Base-by-base conservation (phyloP, 192 early-diverging fungal genomes). In the Dissophora ornata region DNA sequence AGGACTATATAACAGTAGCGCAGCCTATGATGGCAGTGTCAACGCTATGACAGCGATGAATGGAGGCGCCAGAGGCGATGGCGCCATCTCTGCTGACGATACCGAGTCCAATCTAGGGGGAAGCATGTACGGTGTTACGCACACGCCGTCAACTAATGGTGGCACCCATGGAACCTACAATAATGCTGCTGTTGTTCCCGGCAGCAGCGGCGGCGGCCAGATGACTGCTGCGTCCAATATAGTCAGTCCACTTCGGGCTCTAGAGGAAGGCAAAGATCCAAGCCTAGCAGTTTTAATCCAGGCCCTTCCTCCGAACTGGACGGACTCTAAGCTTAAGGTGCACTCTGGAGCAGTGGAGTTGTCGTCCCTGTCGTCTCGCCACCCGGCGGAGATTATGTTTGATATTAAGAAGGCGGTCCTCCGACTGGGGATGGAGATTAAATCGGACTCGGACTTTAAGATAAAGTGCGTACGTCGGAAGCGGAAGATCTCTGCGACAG, bases 271-370 rank as follows among this genome's bases (percentile, higher is more conserved):
- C 19, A 48, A 53, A 26, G 67, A 77, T 24, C 62, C 79, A 4
- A 62, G 50, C 36, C 41, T 64, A 26, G 40, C 51, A 4, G 59
- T 42, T 7, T 21, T 61, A 34, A 67, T 64, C 34, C 69, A 79
- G 29, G 41, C 77, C 28, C 25, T 69, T 55, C 71, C 79, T 32
- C 58, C 61, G 15, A 61, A 77, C 46, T 77, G 73, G 73, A 67
- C 64, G 30, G 80, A 88, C 49, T 73, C 83, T 30, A 89, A 92
- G 52, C 85, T 93, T 59, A 87, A 88, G 24, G 83, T 87, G 22
- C 90, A 92, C 57, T 89, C 90, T 44, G 92, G 92, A 34, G 92
- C 89, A 19, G 88, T 93, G 0, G 90, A 92, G 44, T 80, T 89
- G 18, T 83, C 86, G 36, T 90, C 90, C 8, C 75, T 93, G 42